A percentile compares a stretch with the other conserved stretches of the same genome.
Evolutionary conservation across 2,329 filamentous ascomycete genomes (phyloP).

Genomic region (Xylariaceae sp.): DNA sequence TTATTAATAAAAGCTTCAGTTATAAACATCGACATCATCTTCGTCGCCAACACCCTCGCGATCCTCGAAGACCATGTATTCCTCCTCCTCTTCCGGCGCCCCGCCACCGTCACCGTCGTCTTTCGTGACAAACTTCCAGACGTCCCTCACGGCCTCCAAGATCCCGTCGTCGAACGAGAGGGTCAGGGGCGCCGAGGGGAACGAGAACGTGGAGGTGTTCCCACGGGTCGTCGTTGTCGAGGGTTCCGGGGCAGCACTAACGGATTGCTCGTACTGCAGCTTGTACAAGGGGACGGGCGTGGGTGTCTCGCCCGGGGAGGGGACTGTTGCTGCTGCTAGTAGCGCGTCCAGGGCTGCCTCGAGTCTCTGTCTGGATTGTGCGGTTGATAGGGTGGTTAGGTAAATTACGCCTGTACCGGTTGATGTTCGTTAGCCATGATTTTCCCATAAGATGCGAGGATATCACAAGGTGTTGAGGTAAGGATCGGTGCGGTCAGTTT

Average conservation of each 20-base stretch:
- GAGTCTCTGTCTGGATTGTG: slow-evolving; percentile 42
- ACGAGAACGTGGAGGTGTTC: slow-evolving; percentile 48
- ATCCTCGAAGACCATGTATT: slow-evolving; percentile 81
- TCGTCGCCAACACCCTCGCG: slow-evolving; percentile 63
- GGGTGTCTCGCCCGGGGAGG: slow-evolving; percentile 32
- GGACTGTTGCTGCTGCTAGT: slow-evolving; percentile 36
- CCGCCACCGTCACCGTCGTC: slow-evolving; percentile 47
- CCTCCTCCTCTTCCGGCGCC: slow-evolving; percentile 49
- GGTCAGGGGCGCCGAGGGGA: slow-evolving; percentile 63
- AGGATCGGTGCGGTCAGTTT: slow-evolving; percentile 69
- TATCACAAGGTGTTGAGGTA: slow-evolving; percentile 24
- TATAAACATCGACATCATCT: slow-evolving; percentile 50
- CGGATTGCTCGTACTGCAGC: slow-evolving; percentile 58
- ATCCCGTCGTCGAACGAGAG: slow-evolving; percentile 74
- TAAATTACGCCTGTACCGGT: slow-evolving; percentile 40
- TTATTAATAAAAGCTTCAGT: no score
- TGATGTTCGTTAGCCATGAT: slow-evolving; percentile 20
- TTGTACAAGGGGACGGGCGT: slow-evolving; percentile 53
- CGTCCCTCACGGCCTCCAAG: slow-evolving; percentile 66
- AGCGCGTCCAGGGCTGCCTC: slow-evolving; percentile 47
- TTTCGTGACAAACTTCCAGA: slow-evolving; percentile 69
- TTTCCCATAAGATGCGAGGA: neutral
- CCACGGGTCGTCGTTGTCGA: slow-evolving; percentile 41
- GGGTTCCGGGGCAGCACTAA: slow-evolving; percentile 31
- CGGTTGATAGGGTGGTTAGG: slow-evolving; percentile 42